These are phyloP conservation scores for Fusarium dlaminii DNA, from an alignment of 2,329 filamentous ascomycete species.

Conservation along the genomic window DNA sequence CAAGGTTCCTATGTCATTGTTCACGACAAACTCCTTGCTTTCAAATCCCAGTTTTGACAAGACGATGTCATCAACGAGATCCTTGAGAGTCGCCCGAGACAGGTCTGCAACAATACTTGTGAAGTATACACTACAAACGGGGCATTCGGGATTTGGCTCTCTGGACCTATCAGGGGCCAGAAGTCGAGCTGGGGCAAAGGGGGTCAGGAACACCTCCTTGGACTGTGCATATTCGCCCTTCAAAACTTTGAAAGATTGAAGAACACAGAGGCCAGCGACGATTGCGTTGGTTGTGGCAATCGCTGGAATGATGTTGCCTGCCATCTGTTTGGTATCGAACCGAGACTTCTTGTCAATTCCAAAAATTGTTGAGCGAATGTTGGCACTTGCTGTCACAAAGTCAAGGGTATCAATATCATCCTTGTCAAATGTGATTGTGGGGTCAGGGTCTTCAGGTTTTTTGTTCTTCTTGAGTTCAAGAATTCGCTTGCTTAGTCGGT, in stretches of 20 bases:
- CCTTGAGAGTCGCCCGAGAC: conserved; percentile 75
- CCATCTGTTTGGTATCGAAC: conserved; percentile 99
- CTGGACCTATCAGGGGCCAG: conserved; percentile 66
- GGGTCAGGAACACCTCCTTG: conserved; percentile 87
- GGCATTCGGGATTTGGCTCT: conserved; percentile 81
- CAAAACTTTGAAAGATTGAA: conserved; percentile 92
- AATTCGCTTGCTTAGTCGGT: conserved; percentile 78
- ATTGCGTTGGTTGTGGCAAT: conserved; percentile 99
- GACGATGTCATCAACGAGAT: conserved; percentile 81
- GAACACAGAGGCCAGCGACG: conserved; percentile 88
- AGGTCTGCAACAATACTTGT: conserved; percentile 74
- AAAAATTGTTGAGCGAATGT: conserved; percentile 89
- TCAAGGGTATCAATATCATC: conserved; percentile 95
- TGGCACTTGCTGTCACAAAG: conserved; percentile 90
- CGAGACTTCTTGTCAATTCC: conserved; percentile 88
- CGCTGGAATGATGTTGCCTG: conserved; percentile 97
- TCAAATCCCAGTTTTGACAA: conserved; percentile 77
- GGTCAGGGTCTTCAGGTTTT: conserved; percentile 60
- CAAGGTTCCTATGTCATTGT: conserved; percentile 77
- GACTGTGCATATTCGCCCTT: conserved; percentile 74
- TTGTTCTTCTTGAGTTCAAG: conserved; percentile 66
- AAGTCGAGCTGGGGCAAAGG: conserved; percentile 66
- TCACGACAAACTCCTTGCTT: conserved; percentile 80
- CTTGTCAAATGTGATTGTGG: conserved; percentile 90
- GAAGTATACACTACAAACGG: conserved; percentile 81